phyloP scores from a whole-genome alignment of 148 eudicot species.

The Rheum nobile region DNA sequence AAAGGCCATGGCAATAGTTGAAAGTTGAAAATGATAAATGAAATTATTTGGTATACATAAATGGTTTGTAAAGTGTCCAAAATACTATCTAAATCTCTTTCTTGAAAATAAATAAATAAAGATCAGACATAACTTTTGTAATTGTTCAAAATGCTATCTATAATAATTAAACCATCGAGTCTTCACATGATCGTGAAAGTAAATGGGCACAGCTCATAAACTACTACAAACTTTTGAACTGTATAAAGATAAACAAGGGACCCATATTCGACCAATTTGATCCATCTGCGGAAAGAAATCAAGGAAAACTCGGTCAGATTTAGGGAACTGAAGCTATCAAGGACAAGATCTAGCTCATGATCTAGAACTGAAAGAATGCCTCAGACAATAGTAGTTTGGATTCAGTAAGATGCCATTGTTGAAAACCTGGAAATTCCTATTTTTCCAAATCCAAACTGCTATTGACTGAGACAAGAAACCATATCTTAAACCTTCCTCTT shows the following conservation, averaged over 20 bases:
- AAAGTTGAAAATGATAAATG: not conserved
- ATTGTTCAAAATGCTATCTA: not conserved
- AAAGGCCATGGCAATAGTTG: too few relatives aligned
- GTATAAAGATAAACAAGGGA: not conserved
- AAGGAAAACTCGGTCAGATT: not conserved
- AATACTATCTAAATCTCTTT: not conserved
- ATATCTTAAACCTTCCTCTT: not conserved
- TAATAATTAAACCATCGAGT: not conserved
- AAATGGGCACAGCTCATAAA: constrained; percentile 3
- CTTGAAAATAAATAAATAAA: not conserved
- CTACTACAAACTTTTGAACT: not conserved
- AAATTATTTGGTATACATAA: not conserved
- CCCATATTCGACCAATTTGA: not conserved
- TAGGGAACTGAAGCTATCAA: not conserved
- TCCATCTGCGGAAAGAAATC: constrained; percentile 1
- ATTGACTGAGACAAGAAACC: not conserved
- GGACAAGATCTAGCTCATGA: not conserved
- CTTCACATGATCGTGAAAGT: not conserved
- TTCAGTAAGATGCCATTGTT: not conserved
- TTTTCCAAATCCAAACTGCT: not conserved
- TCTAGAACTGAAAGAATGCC: too few relatives aligned
- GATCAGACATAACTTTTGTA: not conserved
- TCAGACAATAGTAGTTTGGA: not conserved
- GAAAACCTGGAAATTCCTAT: not conserved
- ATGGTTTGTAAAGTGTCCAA: not conserved